These are phyloP conservation scores for Castanea sativa DNA, from an alignment of 306 rosid species.

Conservation along the genomic window DNA sequence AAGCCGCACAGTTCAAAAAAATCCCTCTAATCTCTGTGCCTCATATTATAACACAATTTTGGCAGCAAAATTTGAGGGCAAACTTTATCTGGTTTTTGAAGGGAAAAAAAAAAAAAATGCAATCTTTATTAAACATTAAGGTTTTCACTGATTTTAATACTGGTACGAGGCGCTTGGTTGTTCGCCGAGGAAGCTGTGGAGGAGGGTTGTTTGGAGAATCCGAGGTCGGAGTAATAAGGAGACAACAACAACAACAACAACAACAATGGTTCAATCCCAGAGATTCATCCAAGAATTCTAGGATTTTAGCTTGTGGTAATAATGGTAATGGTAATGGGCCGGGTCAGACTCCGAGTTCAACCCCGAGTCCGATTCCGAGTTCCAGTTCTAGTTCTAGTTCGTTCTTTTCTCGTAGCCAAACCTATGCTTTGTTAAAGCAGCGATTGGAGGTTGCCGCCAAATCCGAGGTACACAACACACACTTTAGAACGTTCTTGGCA, in stretches of 20 bases:
- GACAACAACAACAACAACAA: too few relatives aligned
- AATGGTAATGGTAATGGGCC: constrained; percentile 38
- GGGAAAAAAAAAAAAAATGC: constrained; percentile 33
- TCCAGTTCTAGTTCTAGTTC: constrained; percentile 42
- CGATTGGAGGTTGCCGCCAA: constrained; percentile 88
- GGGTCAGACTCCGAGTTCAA: constrained; percentile 32
- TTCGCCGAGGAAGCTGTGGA: constrained; percentile 25
- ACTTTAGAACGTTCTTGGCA: background rate
- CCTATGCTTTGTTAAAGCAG: constrained; percentile 80
- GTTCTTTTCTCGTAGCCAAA: constrained; percentile 65
- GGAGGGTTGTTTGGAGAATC: constrained; percentile 3
- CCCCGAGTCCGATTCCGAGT: constrained; percentile 32
- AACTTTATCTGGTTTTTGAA: background rate
- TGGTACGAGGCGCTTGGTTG: constrained; percentile 21
- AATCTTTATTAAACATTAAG: constrained; percentile 49
- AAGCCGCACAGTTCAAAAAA: too few relatives aligned
- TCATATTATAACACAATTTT: background rate
- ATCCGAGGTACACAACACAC: constrained; percentile 58
- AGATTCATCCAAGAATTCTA: constrained; percentile 24
- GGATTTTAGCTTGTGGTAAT: constrained; percentile 43
- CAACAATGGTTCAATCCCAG: constrained; percentile 11
- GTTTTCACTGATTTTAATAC: constrained; percentile 38
- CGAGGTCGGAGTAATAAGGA: constrained; percentile 18
- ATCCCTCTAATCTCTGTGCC: background rate
- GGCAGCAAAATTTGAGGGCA: background rate